These are phyloP conservation scores for Penicillium sp. DNA, from an alignment of 2,329 filamentous ascomycete species.

Conservation along the genomic window DNA sequence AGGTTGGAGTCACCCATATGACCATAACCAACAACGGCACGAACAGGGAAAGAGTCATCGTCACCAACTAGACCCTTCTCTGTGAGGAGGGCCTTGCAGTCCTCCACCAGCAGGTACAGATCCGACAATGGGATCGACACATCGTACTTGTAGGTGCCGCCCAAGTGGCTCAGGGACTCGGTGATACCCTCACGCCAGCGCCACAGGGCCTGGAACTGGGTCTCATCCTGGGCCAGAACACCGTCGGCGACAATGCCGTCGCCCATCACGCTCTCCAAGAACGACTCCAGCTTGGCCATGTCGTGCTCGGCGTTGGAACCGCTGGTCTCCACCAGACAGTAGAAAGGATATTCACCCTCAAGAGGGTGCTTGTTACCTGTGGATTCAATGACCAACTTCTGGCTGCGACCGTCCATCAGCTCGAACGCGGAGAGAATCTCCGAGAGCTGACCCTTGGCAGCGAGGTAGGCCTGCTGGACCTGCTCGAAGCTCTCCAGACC, in stretches of 20 bases:
- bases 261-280: slow-evolving; percentile 85
- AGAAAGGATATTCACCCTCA: slow-evolving; percentile 79
- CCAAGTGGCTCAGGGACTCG: slow-evolving; percentile 79
- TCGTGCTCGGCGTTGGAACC: slow-evolving; percentile 93
- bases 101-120: slow-evolving; percentile 82
- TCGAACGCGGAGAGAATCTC: slow-evolving; percentile 97
- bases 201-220: slow-evolving; percentile 79
- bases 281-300: slow-evolving; percentile 76
- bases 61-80: slow-evolving; percentile 69
- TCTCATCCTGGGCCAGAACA: slow-evolving; percentile 85
- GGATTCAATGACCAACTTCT: slow-evolving; percentile 65
- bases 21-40: slow-evolving; percentile 88
- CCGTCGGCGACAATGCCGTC: slow-evolving; percentile 80
- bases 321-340: slow-evolving; percentile 92
- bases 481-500: slow-evolving; percentile 84
- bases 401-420: slow-evolving; percentile 81
- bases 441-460: slow-evolving; percentile 79
- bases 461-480: slow-evolving; percentile 73
- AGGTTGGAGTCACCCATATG: slow-evolving; percentile 97
- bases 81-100: slow-evolving; percentile 63
- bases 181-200: slow-evolving; percentile 86
- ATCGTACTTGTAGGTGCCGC: slow-evolving; percentile 97
- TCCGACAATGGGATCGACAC: slow-evolving; percentile 83
- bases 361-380: slow-evolving; percentile 71
- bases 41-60: slow-evolving; percentile 65